These are phyloP conservation scores for Cutaneotrichosporon cavernicola DNA, from an alignment of 1,284 basidiomycete genomes.

Conservation along the genomic window DNA sequence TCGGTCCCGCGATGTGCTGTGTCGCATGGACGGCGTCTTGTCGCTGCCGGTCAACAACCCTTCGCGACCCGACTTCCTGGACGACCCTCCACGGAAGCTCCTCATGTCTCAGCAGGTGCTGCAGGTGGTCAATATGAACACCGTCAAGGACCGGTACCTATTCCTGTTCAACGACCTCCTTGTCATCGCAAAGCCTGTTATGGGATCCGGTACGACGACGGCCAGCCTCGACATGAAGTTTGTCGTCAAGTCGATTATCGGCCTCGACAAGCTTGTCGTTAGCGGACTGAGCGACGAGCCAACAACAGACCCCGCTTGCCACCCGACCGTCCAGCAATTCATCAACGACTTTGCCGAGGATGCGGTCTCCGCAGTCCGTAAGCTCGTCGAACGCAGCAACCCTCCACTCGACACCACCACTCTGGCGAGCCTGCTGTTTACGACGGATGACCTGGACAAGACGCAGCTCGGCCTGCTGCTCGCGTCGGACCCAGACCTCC, in stretches of 20 bases:
- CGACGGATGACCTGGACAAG: slow-evolving; percentile 78
- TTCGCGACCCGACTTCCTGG: slow-evolving; percentile 65
- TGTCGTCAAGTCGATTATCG: slow-evolving; percentile 81
- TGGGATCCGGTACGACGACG: slow-evolving; percentile 59
- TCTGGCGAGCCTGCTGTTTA: slow-evolving; percentile 79
- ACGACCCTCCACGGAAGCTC: slow-evolving; percentile 81
- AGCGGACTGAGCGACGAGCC: slow-evolving; percentile 40
- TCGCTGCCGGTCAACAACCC: slow-evolving; percentile 57
- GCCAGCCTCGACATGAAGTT: slow-evolving; percentile 77
- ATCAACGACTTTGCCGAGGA: slow-evolving; percentile 70
- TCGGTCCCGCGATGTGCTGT: slow-evolving; percentile 29
- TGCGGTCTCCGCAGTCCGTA: slow-evolving; percentile 67
- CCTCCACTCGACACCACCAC: slow-evolving; percentile 63
- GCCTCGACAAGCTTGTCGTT: slow-evolving; percentile 61
- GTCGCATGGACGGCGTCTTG: slow-evolving; percentile 58
- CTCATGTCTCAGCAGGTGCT: slow-evolving; percentile 80
- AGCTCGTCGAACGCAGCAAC: slow-evolving; percentile 59
- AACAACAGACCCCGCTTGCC: slow-evolving; percentile 50
- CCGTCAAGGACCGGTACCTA: slow-evolving; percentile 92
- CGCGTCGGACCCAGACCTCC: slow-evolving; percentile 67
- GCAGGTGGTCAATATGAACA: slow-evolving; percentile 78
- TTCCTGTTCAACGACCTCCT: slow-evolving; percentile 94
- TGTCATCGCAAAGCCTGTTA: slow-evolving; percentile 65
- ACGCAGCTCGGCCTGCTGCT: slow-evolving; percentile 80
- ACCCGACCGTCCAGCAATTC: slow-evolving; percentile 67